A percentile compares a stretch with the other conserved stretches of the same genome.
These are phyloP conservation scores for Ophidiomyces ophidiicola DNA, from an alignment of 2,329 filamentous ascomycete species.

Conservation along the genomic window DNA sequence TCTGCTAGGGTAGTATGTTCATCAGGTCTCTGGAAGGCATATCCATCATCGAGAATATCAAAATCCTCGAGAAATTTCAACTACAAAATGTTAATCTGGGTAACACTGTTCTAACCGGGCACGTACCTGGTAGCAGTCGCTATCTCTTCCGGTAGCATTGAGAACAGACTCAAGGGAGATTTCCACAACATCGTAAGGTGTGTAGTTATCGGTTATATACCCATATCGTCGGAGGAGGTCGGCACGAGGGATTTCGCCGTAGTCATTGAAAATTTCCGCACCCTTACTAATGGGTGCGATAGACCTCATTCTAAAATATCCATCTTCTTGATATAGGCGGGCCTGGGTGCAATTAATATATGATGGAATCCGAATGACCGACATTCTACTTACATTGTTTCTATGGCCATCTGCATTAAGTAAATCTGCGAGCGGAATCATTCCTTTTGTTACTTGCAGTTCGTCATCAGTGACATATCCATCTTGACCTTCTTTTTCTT, in stretches of 20 bases:
- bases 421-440: slow-evolving; percentile 84
- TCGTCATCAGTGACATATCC: slow-evolving; percentile 50
- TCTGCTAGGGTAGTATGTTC: slow-evolving; percentile 22
- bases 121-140: slow-evolving; percentile 25
- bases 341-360: slow-evolving; percentile 29
- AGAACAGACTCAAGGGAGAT: slow-evolving; percentile 52
- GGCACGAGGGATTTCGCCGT: slow-evolving; percentile 69
- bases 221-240: slow-evolving; percentile 77
- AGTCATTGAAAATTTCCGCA: slow-evolving; percentile 78
- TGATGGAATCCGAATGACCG: neutral
- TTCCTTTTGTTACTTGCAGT: slow-evolving; percentile 60
- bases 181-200: slow-evolving; percentile 72
- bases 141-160: slow-evolving; percentile 25
- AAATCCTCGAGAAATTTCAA: slow-evolving; percentile 49
- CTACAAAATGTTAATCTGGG: slow-evolving; percentile 16
- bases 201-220: slow-evolving; percentile 68
- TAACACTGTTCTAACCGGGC: neutral
- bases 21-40: slow-evolving; percentile 44
- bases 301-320: slow-evolving; percentile 56
- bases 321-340: slow-evolving; percentile 49
- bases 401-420: slow-evolving; percentile 72
- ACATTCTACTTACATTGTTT: slow-evolving; percentile 55
- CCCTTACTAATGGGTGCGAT: slow-evolving; percentile 56
- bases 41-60: slow-evolving; percentile 58
- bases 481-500: slow-evolving; percentile 41